Conservation (phyloP, 1,284 basidiomycete species). For the Rhodotorula sp. region DNA sequence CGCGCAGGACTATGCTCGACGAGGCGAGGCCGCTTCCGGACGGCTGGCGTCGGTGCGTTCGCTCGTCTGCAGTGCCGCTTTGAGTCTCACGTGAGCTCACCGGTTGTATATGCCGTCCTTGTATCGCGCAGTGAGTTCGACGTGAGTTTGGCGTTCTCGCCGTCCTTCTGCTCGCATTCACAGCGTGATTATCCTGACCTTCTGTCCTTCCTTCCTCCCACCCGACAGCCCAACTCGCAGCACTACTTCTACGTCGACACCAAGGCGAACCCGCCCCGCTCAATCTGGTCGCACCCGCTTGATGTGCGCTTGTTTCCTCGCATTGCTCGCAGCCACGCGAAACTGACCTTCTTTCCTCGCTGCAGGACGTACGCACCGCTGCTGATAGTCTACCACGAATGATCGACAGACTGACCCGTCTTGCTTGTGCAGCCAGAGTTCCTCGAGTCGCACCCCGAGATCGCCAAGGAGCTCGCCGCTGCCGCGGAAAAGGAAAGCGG, state of each 20-base stretch:
- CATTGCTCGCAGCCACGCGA: background rate
- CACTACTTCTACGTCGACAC: slow-evolving; percentile 44
- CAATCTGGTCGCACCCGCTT: slow-evolving; percentile 49
- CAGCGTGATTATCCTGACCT: background rate
- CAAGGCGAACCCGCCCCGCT: slow-evolving; percentile 46
- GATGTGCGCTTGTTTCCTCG: slow-evolving; percentile 32
- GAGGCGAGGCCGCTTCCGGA: slow-evolving; percentile 22
- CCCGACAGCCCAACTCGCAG: slow-evolving; percentile 8
- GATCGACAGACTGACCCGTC: background rate
- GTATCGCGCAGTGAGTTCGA: slow-evolving; percentile 16
- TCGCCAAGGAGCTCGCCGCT: slow-evolving; percentile 15
- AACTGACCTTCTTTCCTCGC: background rate
- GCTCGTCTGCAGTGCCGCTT: no score
- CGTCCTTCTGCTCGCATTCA: background rate
- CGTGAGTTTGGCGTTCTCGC: background rate
- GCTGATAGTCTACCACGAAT: no score
- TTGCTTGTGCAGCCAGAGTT: slow-evolving; percentile 9
- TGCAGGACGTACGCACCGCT: slow-evolving; percentile 1
- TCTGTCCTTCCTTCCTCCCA: no score
- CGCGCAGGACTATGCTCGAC: slow-evolving; percentile 13
- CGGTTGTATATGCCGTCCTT: background rate
- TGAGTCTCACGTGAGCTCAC: background rate
- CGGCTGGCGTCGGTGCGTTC: slow-evolving; percentile 21
- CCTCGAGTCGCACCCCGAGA: slow-evolving; percentile 16
- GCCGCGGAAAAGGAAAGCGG: background rate